Base-by-base conservation (phyloP, 352 stramenopile genomes). In the Pythium chondricola region DNA sequence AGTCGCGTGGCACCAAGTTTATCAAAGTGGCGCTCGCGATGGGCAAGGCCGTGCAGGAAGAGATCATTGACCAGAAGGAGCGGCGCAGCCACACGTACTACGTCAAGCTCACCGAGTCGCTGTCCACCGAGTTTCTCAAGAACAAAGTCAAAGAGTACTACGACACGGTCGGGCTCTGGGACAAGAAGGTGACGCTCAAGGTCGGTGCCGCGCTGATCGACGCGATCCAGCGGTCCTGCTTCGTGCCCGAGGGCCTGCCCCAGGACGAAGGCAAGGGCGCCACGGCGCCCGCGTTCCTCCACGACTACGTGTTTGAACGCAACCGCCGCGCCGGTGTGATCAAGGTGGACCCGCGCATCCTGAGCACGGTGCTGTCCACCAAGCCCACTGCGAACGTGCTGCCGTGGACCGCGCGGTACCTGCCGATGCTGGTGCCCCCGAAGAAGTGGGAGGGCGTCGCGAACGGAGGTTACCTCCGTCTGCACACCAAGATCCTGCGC, bases 361-460 rank as follows among this genome's bases (percentile, higher is more conserved):
- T 77, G 13, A 63, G 75, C 26, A 68, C 66, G 0, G 65, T 85
- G 38, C 51, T 87, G 22, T 69, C 56, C 6, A 84, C 74, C 6
- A 71, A 71, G 27, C 68, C 74, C 1, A 56, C 65, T 37, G 63
- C 71, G 4, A 86, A 89, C 22, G 60, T 89, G 9, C 45, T 92
- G 36, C 74, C 82, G 11, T 90, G 81, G 72, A 89, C 76, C 16
- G 77, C 85, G 14, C 72, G 93, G 16, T 95, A 97, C 56, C 73
- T 97, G 48, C 95, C 96, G 17, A 99, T 99, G 96, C 74, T 99
- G 33, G 86, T 98, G 9, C 92, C 95, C 17, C 96, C 96, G 13
- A 84, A 78, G 47, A 71, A 79, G 22, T 99, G 96, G 96, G 80
- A 75, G 7, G 69, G 62, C 39, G 65, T 95, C 6, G 76, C 86